Conservation (phyloP, 2,329 filamentous ascomycete genomes). For the Chrysosporium keratinophilum region DNA sequence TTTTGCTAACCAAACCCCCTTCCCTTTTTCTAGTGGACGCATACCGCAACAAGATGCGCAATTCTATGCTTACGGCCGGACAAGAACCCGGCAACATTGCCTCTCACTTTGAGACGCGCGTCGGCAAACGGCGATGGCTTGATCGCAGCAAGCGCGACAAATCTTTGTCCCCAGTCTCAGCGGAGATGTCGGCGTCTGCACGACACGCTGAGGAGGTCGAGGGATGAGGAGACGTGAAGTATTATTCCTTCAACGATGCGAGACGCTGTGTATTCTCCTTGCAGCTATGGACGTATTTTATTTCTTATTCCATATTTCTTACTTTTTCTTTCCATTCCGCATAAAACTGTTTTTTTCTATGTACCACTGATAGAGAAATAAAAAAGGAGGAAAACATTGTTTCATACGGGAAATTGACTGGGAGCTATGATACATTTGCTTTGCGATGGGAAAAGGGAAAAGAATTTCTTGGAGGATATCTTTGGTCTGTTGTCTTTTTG, state of each 20-base stretch:
- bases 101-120: slow-evolving; percentile 76
- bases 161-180: slow-evolving; percentile 14
- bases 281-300: too few species aligned
- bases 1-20: neutral
- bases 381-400: neutral
- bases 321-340: neutral
- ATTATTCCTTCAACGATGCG: too few species aligned
- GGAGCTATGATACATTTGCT: neutral
- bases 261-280: too few species aligned
- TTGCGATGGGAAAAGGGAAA: slow-evolving; percentile 1
- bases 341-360: neutral
- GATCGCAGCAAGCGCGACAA: slow-evolving; percentile 20
- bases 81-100: slow-evolving; percentile 64
- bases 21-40: slow-evolving; percentile 59
- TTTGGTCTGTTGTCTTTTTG: neutral
- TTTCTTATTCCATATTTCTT: too few species aligned
- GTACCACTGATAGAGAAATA: neutral
- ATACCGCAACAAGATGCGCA: slow-evolving; percentile 84
- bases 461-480: slow-evolving; percentile 5
- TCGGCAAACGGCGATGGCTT: slow-evolving; percentile 17
- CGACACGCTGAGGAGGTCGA: slow-evolving; percentile 33
- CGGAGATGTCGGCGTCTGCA: slow-evolving; percentile 23
- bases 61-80: slow-evolving; percentile 65
- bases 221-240: slow-evolving; percentile 1
- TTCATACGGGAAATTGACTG: neutral